Base-by-base conservation (phyloP, 2,329 filamentous ascomycete species). In the Fusarium oxysporum region DNA sequence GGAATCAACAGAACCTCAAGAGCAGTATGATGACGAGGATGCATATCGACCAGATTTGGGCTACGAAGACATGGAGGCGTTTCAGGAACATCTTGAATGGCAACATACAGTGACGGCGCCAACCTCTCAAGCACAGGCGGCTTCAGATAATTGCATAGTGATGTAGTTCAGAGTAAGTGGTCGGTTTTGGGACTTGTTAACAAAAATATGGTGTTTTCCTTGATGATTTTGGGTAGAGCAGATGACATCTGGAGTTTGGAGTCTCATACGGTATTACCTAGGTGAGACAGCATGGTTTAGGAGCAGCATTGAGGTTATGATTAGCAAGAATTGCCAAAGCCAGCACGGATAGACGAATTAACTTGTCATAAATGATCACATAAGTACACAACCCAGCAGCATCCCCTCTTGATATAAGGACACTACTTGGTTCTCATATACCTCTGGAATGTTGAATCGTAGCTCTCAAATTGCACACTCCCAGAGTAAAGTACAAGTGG, bases 31-130 rank as follows among this genome's bases (percentile, higher is more conserved):
- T 70, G 86, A 88, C 45, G 87, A 87, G 70, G 87, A 88, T 50
- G 76, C 83, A 40, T 81, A 86, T 56, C 82, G 81, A 33, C 86
- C 86, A 21, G 83, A 84, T 70, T 83, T 87, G 60, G 86, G 87
- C 60, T 88, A 89, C 74, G 83, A 84, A 47, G 83, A 85, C 70
- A 77, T 91, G 48, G 80, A 78, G 21, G 81, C 82, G 21, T 85
- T 90, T 41, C 85, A 86, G 77, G 85, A 86, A 65, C 89, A 91
- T 71, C 81, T 91, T 33, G 86, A 86, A 72, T 90, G 89, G 89
- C 82, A 85, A 69, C 89, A 90, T 71, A 84, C 83, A 11, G 80
- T 83, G 3, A 75, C 82, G 14, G 79, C 81, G 40, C 77, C 83
- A 60, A 83, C 84, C 12, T 75, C 76, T 6, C 73, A 85, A 64